These are phyloP conservation scores for Aspergillus vadensis DNA, from an alignment of 2,329 filamentous ascomycete species.

Conservation along the genomic window DNA sequence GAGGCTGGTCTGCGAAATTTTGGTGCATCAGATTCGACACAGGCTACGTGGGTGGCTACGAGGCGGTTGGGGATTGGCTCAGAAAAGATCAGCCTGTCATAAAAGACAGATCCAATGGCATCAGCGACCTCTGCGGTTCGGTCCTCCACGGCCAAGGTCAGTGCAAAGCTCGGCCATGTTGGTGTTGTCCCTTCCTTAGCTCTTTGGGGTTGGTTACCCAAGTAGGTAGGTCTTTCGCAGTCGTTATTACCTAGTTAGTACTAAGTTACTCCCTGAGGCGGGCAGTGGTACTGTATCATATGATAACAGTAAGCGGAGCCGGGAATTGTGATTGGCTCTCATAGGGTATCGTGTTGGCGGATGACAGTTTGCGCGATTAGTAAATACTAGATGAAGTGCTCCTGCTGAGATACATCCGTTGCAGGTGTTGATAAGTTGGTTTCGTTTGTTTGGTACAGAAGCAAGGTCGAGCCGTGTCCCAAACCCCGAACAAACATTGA, in stretches of 20 bases:
- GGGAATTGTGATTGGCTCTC: neutral
- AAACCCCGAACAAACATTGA: neutral
- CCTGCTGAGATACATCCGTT: too few relatives aligned
- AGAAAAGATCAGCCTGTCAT: neutral
- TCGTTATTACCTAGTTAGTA: too few relatives aligned
- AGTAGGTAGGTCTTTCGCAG: neutral
- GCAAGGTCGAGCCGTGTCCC: neutral
- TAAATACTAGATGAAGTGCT: neutral
- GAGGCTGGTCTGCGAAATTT: neutral
- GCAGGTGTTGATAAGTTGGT: neutral
- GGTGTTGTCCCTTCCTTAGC: neutral
- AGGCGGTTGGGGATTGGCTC: neutral
- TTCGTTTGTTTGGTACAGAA: neutral
- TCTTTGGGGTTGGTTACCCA: neutral
- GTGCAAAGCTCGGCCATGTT: neutral
- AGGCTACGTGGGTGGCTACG: slow-evolving; percentile 7
- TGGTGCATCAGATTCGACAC: neutral
- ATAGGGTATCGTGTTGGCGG: too few relatives aligned
- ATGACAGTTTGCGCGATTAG: neutral
- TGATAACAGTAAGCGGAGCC: neutral
- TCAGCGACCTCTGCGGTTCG: neutral
- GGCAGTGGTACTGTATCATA: neutral
- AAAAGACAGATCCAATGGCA: neutral
- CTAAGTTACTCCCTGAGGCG: neutral
- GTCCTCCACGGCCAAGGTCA: neutral